Evolutionary conservation across 2,329 filamentous ascomycete species (phyloP), one percentile per base, ranked within the genome.

Genomic region (Claviceps maximensis): DNA sequence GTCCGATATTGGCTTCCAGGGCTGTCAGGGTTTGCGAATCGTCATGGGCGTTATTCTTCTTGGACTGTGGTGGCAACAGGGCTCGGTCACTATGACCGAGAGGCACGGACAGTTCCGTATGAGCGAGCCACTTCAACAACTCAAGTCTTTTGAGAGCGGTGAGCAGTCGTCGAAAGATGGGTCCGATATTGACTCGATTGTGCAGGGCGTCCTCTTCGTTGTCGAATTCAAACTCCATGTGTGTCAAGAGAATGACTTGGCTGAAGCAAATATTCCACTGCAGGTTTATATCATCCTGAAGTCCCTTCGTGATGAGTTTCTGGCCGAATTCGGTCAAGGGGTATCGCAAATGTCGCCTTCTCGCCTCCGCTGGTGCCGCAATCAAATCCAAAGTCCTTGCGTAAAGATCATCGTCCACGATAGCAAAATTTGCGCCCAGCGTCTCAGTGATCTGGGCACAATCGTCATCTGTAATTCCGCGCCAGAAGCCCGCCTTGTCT

Each of bases 181-280:
- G 71, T 49, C 85, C 80, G 54, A 93, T 84, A 29, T 84, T 79
- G 9, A 87, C 71, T 21, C 75, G 70, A 41, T 74, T 69, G 58
- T 79, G 77, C 36, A 82, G 72, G 2, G 80, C 80, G 17, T 86
- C 79, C 42, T 88, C 82, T 44, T 84, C 82, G 58, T 83, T 79
- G 54, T 90, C 86, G 51, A 87, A 79, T 63, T 93, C 88, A 41
- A 83, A 84, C 65, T 93, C 86, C 76, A 97, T 85, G 66, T 96
- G 89, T 10, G 93, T 78, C 17, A 95, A 75, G 7, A 98, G 76
- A 2, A 93, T 77, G 2, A 97, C 72, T 54, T 97, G 79, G 62
- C 91, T 89, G 57, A 94, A 82, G 50, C 94, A 81, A 9, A 93
- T 74, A 55, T 80, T 80, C 69, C 83, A 83, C 55, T 86, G 84